A percentile compares a stretch with the other conserved stretches of the same genome.
These are phyloP conservation scores for Bipolaris victoriae DNA, from an alignment of 2,329 filamentous ascomycete genomes.

Conservation along the genomic window DNA sequence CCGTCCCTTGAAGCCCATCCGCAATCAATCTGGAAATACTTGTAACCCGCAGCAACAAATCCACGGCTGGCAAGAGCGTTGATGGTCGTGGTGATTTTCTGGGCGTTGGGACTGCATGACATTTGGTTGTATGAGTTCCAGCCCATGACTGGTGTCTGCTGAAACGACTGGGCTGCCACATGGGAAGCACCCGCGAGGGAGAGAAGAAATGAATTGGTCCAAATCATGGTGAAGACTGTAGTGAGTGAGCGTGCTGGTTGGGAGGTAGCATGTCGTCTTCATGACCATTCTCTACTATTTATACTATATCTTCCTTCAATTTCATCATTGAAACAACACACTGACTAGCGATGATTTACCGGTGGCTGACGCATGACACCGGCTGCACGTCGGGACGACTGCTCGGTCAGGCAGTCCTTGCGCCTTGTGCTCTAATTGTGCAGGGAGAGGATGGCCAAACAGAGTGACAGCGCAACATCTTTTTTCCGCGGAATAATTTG, in stretches of 20 bases:
- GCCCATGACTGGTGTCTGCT: constrained; percentile 25
- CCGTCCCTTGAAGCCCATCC: constrained; percentile 27
- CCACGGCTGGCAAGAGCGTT: constrained; percentile 25
- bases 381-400: constrained; percentile 3
- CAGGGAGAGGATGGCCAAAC: not conserved
- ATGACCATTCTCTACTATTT: not conserved
- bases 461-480: not conserved
- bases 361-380: constrained; percentile 3
- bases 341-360: constrained; percentile 4
- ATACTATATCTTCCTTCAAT: not conserved
- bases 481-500: constrained; percentile 12
- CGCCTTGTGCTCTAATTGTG: not conserved
- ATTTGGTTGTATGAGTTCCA: constrained; percentile 31
- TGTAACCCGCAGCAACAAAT: constrained; percentile 28
- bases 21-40: constrained; percentile 28
- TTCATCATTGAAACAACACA: not conserved
- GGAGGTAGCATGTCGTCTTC: not conserved
- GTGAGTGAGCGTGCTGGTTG: not conserved
- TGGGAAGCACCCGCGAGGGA: constrained; percentile 18
- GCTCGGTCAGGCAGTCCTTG: constrained; percentile 5
- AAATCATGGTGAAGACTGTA: constrained; percentile 4
- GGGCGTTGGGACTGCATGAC: constrained; percentile 23
- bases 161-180: constrained; percentile 23
- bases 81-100: constrained; percentile 25
- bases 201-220: constrained; percentile 10